These are phyloP conservation scores for Ogataea allantospora DNA, from an alignment of 805 yeast species.

Conservation along the genomic window DNA sequence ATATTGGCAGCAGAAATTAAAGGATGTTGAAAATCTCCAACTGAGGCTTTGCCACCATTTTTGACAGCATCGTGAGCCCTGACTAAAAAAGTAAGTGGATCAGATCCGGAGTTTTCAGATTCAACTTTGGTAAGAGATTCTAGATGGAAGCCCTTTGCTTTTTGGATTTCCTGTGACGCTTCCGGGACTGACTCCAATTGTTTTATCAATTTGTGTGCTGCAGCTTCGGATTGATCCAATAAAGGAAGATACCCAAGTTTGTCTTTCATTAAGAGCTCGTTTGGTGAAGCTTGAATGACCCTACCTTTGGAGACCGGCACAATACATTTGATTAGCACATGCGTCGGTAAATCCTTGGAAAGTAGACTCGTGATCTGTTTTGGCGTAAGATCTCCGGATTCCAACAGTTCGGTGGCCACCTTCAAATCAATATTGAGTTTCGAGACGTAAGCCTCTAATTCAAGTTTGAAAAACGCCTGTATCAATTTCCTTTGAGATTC, in stretches of 20 bases:
- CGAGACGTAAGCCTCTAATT: constrained; percentile 4
- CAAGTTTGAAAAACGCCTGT: constrained; percentile 2
- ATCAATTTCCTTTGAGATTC: constrained; percentile 3
- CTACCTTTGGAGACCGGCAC: constrained; percentile 2
- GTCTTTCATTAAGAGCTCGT: constrained; percentile 3
- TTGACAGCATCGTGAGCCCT: constrained; percentile 3
- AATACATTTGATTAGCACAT: not conserved
- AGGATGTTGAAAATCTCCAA: not conserved
- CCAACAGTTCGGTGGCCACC: constrained; percentile 1
- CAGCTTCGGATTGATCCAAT: constrained; percentile 1
- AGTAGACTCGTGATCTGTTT: constrained; percentile 2
- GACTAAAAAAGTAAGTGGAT: not conserved
- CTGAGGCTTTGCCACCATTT: not conserved
- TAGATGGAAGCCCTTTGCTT: constrained; percentile 3
- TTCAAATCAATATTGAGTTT: not conserved
- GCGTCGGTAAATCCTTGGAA: constrained; percentile 1
- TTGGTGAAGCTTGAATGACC: not conserved
- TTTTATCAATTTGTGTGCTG: not conserved
- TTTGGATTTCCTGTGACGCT: constrained; percentile 3
- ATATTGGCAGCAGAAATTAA: constrained; percentile 2
- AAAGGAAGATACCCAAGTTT: constrained; percentile 6
- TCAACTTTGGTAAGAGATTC: not conserved
- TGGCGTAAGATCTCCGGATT: not conserved
- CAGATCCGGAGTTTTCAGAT: not conserved
- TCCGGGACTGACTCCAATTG: constrained; percentile 1